Percentiles rank a stretch among this genome's conserved stretches.
phyloP scores from a whole-genome alignment of 2,329 filamentous ascomycete genomes.

The Cladosporium sp. region DNA sequence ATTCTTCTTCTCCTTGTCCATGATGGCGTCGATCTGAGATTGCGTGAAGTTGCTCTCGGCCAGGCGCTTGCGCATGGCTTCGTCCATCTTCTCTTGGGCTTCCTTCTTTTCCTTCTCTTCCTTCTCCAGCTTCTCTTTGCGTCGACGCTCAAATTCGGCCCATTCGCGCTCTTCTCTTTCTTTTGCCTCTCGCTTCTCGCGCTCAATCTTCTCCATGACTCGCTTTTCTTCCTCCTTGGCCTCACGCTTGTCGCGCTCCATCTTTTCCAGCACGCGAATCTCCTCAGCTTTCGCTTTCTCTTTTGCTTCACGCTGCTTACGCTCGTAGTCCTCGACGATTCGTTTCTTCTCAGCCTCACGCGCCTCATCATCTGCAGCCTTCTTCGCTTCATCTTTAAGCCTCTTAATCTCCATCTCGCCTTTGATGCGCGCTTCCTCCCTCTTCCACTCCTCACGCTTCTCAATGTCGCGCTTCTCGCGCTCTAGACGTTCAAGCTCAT shows the following conservation, averaged over 20 bases:
- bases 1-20: conserved; percentile 44
- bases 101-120: conserved; percentile 38
- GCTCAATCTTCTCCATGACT: conserved; percentile 22
- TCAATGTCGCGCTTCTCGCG: conserved; percentile 32
- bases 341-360: conserved; percentile 33
- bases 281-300: conserved; percentile 37
- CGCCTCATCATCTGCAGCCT: conserved; percentile 33
- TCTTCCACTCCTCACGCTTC: conserved; percentile 30
- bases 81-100: conserved; percentile 40
- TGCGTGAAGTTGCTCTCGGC: conserved; percentile 43
- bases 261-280: conserved; percentile 35
- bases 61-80: conserved; percentile 42
- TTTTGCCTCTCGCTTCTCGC: conserved; percentile 20
- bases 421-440: conserved; percentile 35
- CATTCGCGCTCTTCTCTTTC: conserved; percentile 37
- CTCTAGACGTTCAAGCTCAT: conserved; percentile 31
- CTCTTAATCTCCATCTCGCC: conserved; percentile 26
- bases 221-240: conserved; percentile 35
- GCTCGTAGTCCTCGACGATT: conserved; percentile 36
- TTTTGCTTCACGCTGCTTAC: conserved; percentile 33
- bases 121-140: conserved; percentile 38
- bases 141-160: conserved; percentile 38
- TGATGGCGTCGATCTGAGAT: conserved; percentile 45
- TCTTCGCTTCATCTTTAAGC: conserved; percentile 28
- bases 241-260: conserved; percentile 37